Evolutionary conservation across 2,329 filamentous ascomycete species (phyloP).

Genomic region (Clonostachys byssicola): DNA sequence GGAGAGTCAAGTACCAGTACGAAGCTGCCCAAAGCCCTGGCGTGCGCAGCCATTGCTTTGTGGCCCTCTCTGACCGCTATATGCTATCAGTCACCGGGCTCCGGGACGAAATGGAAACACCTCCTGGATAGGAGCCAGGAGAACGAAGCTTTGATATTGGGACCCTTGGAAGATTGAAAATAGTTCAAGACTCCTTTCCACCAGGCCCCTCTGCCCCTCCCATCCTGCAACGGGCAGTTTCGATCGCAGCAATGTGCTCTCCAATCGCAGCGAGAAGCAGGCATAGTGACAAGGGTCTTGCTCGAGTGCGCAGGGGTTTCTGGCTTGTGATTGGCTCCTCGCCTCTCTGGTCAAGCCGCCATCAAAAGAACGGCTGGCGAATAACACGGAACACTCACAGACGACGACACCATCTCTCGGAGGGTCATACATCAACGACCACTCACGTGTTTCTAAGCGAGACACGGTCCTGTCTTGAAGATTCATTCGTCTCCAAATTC

Average conservation of each 20-base stretch:
- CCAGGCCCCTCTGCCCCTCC: neutral
- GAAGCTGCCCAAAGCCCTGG: neutral
- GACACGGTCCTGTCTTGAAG: conserved; percentile 42
- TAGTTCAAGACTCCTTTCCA: neutral
- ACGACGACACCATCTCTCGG: neutral
- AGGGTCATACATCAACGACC: conserved; percentile 1
- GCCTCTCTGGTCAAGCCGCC: neutral
- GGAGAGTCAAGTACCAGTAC: conserved; percentile 19
- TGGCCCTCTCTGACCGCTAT: too few relatives aligned
- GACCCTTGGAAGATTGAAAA: neutral
- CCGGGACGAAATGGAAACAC: too few relatives aligned
- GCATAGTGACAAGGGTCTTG: neutral
- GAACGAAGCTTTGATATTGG: neutral
- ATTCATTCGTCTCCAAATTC: too few relatives aligned
- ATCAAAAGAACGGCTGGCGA: neutral
- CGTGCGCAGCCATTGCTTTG: too few relatives aligned
- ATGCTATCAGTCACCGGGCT: too few relatives aligned
- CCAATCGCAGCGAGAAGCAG: neutral
- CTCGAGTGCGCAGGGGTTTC: neutral
- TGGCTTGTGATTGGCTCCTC: neutral
- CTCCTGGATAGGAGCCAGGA: neutral
- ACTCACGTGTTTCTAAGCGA: conserved; percentile 24
- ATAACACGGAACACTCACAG: neutral
- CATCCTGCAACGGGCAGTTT: neutral
- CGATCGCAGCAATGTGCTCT: neutral